Conservation (phyloP, 1,139 yeast species). For the Geotrichum siamense region DNA sequence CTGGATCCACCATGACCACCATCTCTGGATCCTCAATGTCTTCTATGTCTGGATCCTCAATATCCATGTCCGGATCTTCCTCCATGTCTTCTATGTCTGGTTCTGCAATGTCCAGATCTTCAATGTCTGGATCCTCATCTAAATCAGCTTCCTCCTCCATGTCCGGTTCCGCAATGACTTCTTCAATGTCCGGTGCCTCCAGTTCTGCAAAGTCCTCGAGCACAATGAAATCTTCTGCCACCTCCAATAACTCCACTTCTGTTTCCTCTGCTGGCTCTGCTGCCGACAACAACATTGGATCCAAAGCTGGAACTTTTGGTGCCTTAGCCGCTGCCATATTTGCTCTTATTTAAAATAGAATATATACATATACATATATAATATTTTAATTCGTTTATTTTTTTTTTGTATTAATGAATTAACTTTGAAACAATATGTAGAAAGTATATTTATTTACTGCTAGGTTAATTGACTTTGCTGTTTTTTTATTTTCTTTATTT, state of each 20-base stretch:
- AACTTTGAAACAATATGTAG: too few relatives aligned
- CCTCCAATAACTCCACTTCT: conserved; percentile 1
- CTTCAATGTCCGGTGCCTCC: not conserved
- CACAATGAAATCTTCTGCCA: conserved; percentile 1
- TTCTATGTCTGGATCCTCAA: conserved; percentile 3
- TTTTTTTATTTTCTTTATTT: too few relatives aligned
- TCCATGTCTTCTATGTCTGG: not conserved
- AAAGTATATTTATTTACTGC: too few relatives aligned
- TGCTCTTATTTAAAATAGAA: conserved; percentile 5
- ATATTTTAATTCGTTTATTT: too few relatives aligned
- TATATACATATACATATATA: too few relatives aligned
- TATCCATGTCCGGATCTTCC: conserved; percentile 1
- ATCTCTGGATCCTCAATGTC: not conserved
- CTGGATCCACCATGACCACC: conserved; percentile 4
- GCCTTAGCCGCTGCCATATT: conserved; percentile 12
- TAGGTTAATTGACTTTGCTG: too few relatives aligned
- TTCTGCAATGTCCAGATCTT: conserved; percentile 5
- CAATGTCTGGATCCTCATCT: not conserved
- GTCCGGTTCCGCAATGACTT: conserved; percentile 1
- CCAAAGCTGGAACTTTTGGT: conserved; percentile 7
- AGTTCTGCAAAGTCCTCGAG: not conserved
- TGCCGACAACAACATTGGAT: not conserved
- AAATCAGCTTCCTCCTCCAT: conserved; percentile 1
- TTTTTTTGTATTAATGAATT: too few relatives aligned
- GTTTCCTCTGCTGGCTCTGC: conserved; percentile 1